Evolutionary conservation across 2,329 filamentous ascomycete genomes (phyloP).

Genomic region (Tolypocladium endophyticum): DNA sequence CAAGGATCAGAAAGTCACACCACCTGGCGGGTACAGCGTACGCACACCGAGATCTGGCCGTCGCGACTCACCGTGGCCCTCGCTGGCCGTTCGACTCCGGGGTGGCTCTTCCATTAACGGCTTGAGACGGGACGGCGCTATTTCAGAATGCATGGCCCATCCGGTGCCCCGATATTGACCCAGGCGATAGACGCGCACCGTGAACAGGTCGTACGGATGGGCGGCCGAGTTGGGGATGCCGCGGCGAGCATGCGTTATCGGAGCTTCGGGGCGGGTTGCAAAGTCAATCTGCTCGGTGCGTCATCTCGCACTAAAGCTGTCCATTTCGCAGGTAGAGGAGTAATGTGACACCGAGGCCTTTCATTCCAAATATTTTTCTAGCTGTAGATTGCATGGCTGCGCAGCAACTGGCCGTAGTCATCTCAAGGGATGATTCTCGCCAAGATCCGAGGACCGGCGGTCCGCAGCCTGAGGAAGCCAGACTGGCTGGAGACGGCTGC

Average conservation of each 20-base stretch:
- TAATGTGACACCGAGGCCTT: too few relatives aligned
- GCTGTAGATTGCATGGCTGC: background rate
- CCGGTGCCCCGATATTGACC: background rate
- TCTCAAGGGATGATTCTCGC: background rate
- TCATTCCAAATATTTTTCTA: too few relatives aligned
- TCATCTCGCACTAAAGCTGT: background rate
- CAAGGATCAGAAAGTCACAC: background rate
- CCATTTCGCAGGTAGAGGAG: background rate
- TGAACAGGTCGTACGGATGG: background rate
- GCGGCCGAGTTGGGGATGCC: background rate
- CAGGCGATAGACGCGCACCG: background rate
- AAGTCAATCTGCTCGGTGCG: background rate
- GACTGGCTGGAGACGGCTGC: background rate
- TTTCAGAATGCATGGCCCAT: background rate
- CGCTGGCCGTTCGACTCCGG: background rate
- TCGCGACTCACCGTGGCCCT: background rate
- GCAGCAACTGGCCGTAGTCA: background rate
- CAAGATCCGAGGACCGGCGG: background rate
- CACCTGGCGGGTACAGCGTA: background rate
- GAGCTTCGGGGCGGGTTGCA: background rate
- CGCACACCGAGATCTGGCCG: background rate
- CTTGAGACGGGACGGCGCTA: background rate
- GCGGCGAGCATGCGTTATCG: background rate
- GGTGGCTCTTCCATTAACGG: background rate
- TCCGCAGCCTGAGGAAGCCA: background rate